Conservation (phyloP, 176 grass and related monocot genomes). For the Oryza brachyantha region DNA sequence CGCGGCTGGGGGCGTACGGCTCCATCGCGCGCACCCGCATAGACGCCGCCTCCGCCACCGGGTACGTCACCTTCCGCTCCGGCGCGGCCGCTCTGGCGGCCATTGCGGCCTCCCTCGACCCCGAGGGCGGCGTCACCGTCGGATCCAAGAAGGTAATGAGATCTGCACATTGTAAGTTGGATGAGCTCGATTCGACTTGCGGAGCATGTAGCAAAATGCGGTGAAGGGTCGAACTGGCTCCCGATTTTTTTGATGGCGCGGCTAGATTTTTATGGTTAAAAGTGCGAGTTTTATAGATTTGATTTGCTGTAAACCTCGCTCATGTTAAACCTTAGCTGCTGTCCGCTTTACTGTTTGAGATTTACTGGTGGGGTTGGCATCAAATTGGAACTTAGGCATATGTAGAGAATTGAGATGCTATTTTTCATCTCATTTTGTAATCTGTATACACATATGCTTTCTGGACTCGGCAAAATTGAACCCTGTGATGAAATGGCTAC, state of each 20-base stretch:
- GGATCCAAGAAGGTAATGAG: slow-evolving; percentile 59
- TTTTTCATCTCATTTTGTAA: background rate
- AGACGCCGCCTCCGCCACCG: slow-evolving; percentile 50
- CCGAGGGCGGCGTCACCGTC: slow-evolving; percentile 42
- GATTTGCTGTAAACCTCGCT: background rate
- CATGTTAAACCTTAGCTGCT: slow-evolving; percentile 1
- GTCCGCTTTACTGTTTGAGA: background rate
- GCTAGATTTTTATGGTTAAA: background rate
- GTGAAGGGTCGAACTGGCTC: background rate
- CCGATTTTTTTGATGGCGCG: background rate
- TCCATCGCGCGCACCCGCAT: slow-evolving; percentile 68
- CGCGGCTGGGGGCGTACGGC: slow-evolving; percentile 65
- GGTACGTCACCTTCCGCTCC: slow-evolving; percentile 77
- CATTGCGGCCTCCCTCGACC: slow-evolving; percentile 70
- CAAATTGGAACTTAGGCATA: background rate
- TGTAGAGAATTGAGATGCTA: background rate
- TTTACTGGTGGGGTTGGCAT: background rate
- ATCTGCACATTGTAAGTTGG: background rate
- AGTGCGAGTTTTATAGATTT: background rate
- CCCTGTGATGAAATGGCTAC: background rate
- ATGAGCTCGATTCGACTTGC: slow-evolving; percentile 6
- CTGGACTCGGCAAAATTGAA: background rate
- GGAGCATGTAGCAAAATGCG: background rate
- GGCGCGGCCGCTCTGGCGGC: slow-evolving; percentile 46
- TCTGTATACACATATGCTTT: background rate